Base-by-base conservation (phyloP, 345 rosid species). In the Salix suchowensis region DNA sequence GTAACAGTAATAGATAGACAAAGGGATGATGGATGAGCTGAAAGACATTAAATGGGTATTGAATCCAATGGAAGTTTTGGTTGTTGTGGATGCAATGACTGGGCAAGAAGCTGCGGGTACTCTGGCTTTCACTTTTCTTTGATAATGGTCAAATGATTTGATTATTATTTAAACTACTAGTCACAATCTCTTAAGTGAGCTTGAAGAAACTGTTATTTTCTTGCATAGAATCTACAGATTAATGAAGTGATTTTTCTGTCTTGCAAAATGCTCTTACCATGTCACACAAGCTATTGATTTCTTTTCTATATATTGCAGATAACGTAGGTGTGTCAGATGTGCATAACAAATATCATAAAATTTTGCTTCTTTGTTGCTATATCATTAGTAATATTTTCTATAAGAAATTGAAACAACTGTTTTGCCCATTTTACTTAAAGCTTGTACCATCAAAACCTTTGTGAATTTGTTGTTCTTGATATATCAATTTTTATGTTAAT, bases 31-130 rank as follows among this genome's bases (percentile, higher is more conserved):
- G 99, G 96, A 93, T 64, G 99, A 96, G 84, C 85, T 93, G 84
- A 96, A 96, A 85, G 94, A 93, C 23, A 94, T 96, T 85, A 96
- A 93, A 87, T 87, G 83, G 70, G 87, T 84, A 46, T 72, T 93
- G 70, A 96, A 91, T 84, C 97, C 98, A 65, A 91, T 94, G 15
- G 98, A 96, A 86, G 94, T 93, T 23, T 86, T 96, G 85, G 95
- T 96, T 70, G 97, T 96, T 68, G 99, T 93, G 74, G 99, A 96
- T 90, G 98, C 98, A 76, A 96, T 96, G 97, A 93, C 98, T 64
- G 98, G 98, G 72, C 99, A 96, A 88, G 98, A 96, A 92, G 98
- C 98, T 79, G 99, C 94, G 75, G 97, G 99, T 93, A 83, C 67
- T 72, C 40, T 10, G 37, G 76, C 39, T 44, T 62, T 54, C 18